Conservation (phyloP, 73 alveolate genomes). For the Paramecium biaurelia region DNA sequence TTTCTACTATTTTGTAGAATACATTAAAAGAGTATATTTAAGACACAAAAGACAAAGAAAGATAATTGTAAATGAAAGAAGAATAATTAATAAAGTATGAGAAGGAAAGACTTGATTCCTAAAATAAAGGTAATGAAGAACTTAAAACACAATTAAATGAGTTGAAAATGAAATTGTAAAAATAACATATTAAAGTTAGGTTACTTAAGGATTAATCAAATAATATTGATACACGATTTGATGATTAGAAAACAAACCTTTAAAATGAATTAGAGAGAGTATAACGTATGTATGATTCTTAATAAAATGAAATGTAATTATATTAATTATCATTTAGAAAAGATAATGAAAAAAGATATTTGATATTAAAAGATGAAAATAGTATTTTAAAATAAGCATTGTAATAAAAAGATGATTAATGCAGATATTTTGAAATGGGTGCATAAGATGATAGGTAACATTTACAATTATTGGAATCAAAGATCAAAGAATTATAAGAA, state of each 20-base stretch:
- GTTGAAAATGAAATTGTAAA: background rate
- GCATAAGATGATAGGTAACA: background rate
- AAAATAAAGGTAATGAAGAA: background rate
- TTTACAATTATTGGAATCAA: background rate
- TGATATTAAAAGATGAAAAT: constrained; percentile 15
- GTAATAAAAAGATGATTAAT: background rate
- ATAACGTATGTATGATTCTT: background rate
- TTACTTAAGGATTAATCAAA: background rate
- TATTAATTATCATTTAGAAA: background rate
- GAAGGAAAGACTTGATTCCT: background rate
- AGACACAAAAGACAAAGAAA: background rate
- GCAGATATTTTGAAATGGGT: background rate
- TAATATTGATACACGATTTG: background rate
- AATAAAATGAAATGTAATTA: background rate
- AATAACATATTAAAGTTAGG: background rate
- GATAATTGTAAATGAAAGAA: background rate
- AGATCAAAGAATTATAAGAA: background rate
- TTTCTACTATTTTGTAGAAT: background rate
- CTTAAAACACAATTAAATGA: background rate
- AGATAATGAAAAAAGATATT: constrained; percentile 15
- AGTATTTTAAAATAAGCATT: background rate
- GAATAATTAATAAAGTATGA: background rate
- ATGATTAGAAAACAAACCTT: background rate
- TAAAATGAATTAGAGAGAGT: background rate
- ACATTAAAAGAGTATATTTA: background rate